Evolutionary conservation across 2,329 filamentous ascomycete species (phyloP).

Genomic region (Colletotrichum godetiae): DNA sequence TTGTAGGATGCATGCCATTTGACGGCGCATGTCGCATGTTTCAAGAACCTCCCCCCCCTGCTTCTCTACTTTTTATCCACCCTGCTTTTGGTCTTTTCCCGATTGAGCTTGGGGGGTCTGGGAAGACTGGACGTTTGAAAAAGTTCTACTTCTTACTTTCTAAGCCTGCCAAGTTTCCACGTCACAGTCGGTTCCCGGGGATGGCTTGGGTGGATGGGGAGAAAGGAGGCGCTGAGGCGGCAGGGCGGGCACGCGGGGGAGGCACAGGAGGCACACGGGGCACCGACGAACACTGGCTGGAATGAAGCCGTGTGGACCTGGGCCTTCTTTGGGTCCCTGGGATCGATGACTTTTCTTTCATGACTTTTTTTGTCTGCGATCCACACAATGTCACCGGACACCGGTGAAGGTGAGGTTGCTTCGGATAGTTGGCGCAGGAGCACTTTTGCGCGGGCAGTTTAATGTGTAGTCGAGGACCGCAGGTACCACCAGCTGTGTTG

Average conservation of each 20-base stretch:
- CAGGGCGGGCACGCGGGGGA: background rate
- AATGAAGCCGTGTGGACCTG: background rate
- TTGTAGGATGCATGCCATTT: conserved; percentile 31
- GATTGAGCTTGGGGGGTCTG: background rate
- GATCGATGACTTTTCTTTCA: background rate
- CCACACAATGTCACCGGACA: too few relatives aligned
- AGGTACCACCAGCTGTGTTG: background rate
- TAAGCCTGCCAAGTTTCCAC: conserved; percentile 1
- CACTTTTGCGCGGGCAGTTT: background rate
- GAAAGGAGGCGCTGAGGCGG: background rate
- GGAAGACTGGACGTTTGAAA: background rate
- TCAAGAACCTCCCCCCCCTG: conserved; percentile 9
- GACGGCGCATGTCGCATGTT: conserved; percentile 35
- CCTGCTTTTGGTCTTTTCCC: background rate
- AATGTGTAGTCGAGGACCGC: too few relatives aligned
- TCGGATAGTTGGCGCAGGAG: background rate
- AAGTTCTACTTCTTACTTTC: background rate
- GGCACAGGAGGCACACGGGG: background rate
- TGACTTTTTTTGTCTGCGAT: background rate
- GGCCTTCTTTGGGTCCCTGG: too few relatives aligned
- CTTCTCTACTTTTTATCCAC: background rate
- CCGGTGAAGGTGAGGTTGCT: background rate
- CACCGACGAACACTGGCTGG: background rate
- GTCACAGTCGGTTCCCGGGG: conserved; percentile 24
- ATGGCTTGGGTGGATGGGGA: background rate